phyloP scores from a whole-genome alignment of 345 rosid species.

The Combretum micranthum region DNA sequence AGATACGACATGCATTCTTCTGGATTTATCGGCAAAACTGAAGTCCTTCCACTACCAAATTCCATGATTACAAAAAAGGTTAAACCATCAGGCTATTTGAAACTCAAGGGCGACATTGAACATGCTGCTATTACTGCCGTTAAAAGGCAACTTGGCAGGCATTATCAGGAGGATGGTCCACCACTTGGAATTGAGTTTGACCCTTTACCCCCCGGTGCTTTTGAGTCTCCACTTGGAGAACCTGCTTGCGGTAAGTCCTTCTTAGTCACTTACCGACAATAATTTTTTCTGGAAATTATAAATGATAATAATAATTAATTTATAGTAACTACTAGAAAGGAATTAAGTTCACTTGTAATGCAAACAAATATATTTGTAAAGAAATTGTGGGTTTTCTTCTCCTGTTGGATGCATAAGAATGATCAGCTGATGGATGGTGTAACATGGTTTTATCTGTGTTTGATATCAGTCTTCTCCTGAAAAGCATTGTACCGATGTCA shows the following conservation, averaged over 20 bases:
- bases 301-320: background rate
- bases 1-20: conserved; percentile 29
- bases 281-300: background rate
- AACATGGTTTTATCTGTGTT: too few species aligned
- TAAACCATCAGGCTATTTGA: conserved; percentile 82
- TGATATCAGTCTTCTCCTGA: too few species aligned
- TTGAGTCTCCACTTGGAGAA: conserved; percentile 49
- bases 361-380: too few species aligned
- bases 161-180: conserved; percentile 80
- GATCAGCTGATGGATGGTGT: too few species aligned
- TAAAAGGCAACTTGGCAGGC: conserved; percentile 74
- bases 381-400: too few species aligned
- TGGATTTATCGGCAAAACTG: conserved; percentile 27
- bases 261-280: conserved; percentile 3
- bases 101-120: conserved; percentile 63
- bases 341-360: too few species aligned
- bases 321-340: background rate
- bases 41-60: conserved; percentile 13
- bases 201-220: conserved; percentile 80
- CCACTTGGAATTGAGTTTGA: conserved; percentile 67
- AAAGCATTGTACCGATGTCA: too few species aligned
- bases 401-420: too few species aligned
- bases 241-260: conserved; percentile 44
- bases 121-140: conserved; percentile 75
- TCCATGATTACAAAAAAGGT: conserved; percentile 29